Evolutionary conservation across 495 filamentous ascomycete species (phyloP).

Genomic region (Aspergillus sclerotioniger): DNA sequence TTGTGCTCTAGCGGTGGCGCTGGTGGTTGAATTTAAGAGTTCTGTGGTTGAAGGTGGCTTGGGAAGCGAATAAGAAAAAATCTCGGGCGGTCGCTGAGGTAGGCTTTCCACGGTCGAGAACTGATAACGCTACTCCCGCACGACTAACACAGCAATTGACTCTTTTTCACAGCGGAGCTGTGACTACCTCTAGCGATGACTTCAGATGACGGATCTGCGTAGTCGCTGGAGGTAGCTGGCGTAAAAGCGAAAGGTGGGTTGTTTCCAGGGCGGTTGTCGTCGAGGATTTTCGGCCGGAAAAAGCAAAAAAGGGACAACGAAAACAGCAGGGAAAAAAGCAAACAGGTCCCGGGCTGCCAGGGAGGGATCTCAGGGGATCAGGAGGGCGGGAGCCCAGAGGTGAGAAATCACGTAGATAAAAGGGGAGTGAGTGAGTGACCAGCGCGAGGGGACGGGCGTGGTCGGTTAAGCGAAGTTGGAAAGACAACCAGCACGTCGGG

Average conservation of each 20-base stretch:
- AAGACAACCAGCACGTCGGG: conserved; percentile 15
- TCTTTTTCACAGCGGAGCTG: conserved; percentile 22
- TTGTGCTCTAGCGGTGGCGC: conserved; percentile 23
- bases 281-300: conserved; percentile 7
- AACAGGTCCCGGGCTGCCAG: conserved; percentile 2
- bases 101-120: conserved; percentile 6
- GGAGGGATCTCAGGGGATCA: conserved; percentile 12
- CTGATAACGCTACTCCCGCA: conserved; percentile 5
- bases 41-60: conserved; percentile 16
- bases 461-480: conserved; percentile 22
- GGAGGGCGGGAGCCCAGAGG: too few relatives aligned
- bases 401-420: too few relatives aligned
- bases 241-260: conserved; percentile 11
- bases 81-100: conserved; percentile 5
- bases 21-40: conserved; percentile 15
- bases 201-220: conserved; percentile 42
- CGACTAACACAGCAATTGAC: conserved; percentile 15
- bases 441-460: conserved; percentile 13
- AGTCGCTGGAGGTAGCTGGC: conserved; percentile 47
- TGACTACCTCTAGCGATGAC: conserved; percentile 45
- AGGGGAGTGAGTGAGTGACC: conserved; percentile 13
- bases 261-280: conserved; percentile 15
- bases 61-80: conserved; percentile 4
- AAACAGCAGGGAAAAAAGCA: conserved; percentile 15
- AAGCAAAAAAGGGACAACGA: conserved; percentile 16